Conservation (phyloP, 2,329 filamentous ascomycete genomes). For the Corynespora cassiicola region DNA sequence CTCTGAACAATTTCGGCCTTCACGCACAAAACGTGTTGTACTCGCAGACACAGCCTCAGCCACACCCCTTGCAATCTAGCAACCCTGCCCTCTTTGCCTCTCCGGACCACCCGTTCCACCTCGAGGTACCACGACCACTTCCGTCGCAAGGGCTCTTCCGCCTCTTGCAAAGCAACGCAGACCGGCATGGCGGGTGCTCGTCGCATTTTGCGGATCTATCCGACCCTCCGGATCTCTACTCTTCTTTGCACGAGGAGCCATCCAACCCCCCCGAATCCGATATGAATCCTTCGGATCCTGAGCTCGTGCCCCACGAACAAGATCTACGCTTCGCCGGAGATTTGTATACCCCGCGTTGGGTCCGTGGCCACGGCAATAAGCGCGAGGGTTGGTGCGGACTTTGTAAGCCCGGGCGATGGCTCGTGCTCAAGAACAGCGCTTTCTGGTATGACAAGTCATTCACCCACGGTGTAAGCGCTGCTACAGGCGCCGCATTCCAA, state of each 20-base stretch:
- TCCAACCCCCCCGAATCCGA: conserved; percentile 77
- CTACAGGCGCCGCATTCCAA: conserved; percentile 79
- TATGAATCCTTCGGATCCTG: conserved; percentile 79
- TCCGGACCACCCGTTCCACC: conserved; percentile 58
- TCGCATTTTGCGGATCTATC: conserved; percentile 76
- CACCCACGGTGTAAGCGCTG: conserved; percentile 83
- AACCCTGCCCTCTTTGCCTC: conserved; percentile 53
- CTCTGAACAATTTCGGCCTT: conserved; percentile 37
- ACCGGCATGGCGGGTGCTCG: conserved; percentile 66
- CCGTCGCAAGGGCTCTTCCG: conserved; percentile 77
- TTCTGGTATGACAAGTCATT: conserved; percentile 96
- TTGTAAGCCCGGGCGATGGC: conserved; percentile 84
- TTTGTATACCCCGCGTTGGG: conserved; percentile 83
- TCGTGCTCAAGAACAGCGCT: conserved; percentile 87
- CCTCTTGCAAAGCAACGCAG: conserved; percentile 77
- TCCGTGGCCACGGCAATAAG: conserved; percentile 85
- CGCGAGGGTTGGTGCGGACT: conserved; percentile 90
- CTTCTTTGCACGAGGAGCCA: conserved; percentile 76
- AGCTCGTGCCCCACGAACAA: conserved; percentile 79
- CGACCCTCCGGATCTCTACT: conserved; percentile 78
- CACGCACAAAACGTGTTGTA: conserved; percentile 45
- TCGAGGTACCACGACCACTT: conserved; percentile 62
- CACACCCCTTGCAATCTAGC: conserved; percentile 62
- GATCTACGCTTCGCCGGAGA: conserved; percentile 77
- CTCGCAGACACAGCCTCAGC: conserved; percentile 53